Evolutionary conservation across 257 asterid species (phyloP).

Genomic region (Solanum phureja): DNA sequence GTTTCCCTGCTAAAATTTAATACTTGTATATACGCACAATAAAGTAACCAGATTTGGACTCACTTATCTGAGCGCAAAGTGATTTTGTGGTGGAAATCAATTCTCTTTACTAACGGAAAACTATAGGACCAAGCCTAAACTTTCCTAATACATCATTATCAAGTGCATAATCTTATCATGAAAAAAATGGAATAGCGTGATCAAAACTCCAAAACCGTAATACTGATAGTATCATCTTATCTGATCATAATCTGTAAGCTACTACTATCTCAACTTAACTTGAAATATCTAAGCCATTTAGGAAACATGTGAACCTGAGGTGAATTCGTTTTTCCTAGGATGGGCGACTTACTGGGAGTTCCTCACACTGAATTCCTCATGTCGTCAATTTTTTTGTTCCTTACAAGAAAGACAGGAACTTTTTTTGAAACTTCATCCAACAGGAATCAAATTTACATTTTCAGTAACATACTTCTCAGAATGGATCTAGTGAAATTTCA

Average conservation of each 20-base stretch:
- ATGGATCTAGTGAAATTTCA: neutral
- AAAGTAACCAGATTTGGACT: neutral
- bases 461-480: neutral
- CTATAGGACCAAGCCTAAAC: neutral
- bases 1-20: neutral
- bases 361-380: neutral
- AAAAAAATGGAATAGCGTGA: neutral
- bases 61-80: neutral
- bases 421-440: neutral
- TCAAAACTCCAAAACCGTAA: neutral
- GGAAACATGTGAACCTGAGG: neutral
- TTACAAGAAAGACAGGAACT: neutral
- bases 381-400: neutral
- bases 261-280: neutral
- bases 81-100: neutral
- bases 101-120: neutral
- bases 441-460: neutral
- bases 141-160: neutral
- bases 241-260: neutral
- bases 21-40: neutral
- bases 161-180: neutral
- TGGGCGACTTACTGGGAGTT: neutral
- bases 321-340: neutral
- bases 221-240: neutral
- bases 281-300: neutral